phyloP scores from a whole-genome alignment of 768 basidiomycete genomes.

The Macrolepiota dolichaula region DNA sequence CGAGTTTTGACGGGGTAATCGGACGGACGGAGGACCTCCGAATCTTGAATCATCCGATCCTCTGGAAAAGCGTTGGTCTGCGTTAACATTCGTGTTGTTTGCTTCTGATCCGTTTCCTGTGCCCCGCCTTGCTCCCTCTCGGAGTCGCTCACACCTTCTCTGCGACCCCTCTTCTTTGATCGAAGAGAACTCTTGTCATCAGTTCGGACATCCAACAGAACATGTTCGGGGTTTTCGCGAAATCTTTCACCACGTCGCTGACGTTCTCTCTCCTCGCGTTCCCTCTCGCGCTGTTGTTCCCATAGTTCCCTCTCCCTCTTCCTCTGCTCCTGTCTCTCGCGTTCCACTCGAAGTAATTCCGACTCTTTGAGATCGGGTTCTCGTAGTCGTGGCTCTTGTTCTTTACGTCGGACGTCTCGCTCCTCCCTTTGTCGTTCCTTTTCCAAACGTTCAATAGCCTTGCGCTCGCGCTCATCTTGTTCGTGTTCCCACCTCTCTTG shows the following conservation, averaged over 20 bases:
- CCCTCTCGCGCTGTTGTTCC: slow-evolving; percentile 9
- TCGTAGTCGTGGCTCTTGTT: slow-evolving; percentile 12
- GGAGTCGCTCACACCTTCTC: slow-evolving; percentile 7
- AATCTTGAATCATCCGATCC: not conserved
- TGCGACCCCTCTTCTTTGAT: not conserved
- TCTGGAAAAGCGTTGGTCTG: not conserved
- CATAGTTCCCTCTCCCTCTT: slow-evolving; percentile 10
- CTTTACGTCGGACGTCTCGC: slow-evolving; percentile 12
- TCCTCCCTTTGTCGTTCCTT: slow-evolving; percentile 13
- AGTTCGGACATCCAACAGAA: not conserved
- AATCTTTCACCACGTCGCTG: not conserved
- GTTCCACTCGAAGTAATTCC: slow-evolving; percentile 12
- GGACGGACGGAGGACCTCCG: not conserved
- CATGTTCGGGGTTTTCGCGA: not conserved
- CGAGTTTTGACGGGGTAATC: not conserved
- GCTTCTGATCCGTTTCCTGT: not conserved
- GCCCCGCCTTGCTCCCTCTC: slow-evolving; percentile 2
- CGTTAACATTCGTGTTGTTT: not conserved
- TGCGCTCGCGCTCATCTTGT: slow-evolving; percentile 13
- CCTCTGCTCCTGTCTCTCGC: slow-evolving; percentile 10
- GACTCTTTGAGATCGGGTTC: slow-evolving; percentile 2
- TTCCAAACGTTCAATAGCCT: slow-evolving; percentile 14
- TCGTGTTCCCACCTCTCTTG: slow-evolving; percentile 13
- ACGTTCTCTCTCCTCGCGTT: slow-evolving; percentile 13
- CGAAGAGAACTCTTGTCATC: not conserved